Conservation (phyloP, 345 rosid species). For the Pugionium dolabratum region DNA sequence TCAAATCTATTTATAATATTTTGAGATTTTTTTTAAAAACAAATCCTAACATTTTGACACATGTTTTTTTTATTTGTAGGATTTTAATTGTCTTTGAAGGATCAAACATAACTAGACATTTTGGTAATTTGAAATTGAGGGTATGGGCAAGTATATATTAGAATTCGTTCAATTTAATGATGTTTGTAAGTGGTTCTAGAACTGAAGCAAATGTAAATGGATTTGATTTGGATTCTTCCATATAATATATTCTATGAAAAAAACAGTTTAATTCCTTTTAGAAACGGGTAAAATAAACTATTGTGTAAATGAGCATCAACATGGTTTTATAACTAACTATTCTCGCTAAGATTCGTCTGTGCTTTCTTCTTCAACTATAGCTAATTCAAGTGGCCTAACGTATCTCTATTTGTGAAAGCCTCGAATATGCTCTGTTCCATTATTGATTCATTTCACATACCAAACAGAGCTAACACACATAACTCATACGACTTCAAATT, state of each 20-base stretch:
- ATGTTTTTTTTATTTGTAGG: too few species aligned
- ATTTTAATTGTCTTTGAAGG: too few species aligned
- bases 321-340: slow-evolving; percentile 16
- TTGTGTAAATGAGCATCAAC: slow-evolving; percentile 27
- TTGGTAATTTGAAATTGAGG: too few species aligned
- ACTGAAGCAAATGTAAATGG: slow-evolving; percentile 15
- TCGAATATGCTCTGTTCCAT: slow-evolving; percentile 40
- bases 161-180: too few species aligned
- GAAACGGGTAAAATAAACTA: not conserved
- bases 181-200: too few species aligned
- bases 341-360: slow-evolving; percentile 15
- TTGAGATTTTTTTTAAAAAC: too few species aligned
- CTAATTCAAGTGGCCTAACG: slow-evolving; percentile 23
- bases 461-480: slow-evolving; percentile 37
- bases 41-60: too few species aligned
- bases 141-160: too few species aligned
- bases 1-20: too few species aligned
- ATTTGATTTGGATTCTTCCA: slow-evolving; percentile 11
- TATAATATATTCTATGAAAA: not conserved
- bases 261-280: not conserved
- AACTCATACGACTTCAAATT: slow-evolving; percentile 23
- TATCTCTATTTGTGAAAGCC: slow-evolving; percentile 32
- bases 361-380: slow-evolving; percentile 20
- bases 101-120: too few species aligned
- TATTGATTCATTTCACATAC: slow-evolving; percentile 25